Evolutionary conservation across 768 basidiomycete species (phyloP), one percentile per base, ranked within the genome.

Genomic region (Boletus coccyginus): DNA sequence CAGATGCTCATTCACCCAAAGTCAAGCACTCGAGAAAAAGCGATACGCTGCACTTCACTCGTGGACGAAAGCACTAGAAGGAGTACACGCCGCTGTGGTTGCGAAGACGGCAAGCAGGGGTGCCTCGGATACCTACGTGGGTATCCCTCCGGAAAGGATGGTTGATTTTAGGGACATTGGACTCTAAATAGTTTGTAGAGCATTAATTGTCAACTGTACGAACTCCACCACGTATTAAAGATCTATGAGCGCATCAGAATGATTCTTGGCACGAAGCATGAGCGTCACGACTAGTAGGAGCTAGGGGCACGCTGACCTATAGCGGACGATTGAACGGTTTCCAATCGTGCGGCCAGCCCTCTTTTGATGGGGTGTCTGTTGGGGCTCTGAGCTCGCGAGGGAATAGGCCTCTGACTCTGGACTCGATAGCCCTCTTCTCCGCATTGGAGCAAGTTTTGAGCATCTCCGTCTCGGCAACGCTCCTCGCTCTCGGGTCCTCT

Each of bases 341-440:
- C 84, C 87, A 95, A n/a, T 87, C 84, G 66, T 94, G 88, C 51
- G 86, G 84, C 94, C 94, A 96, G 5, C 92, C 92, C 42, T 79
- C 78, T 52, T 81, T 82, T 27, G 88, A 80, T 3, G 92, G 89
- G 8, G 90, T 94, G 66, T 96, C 94, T 6, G 89, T 84, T 43
- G 95, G 94, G 46, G 91, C 79, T 60, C 86, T 84, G 66, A 92
- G 68, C 70, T 98, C 94, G 57, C 95, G 81, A 57, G 95, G 95
- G 73, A 95, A 91, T 38, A 96, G 70, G 2, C 90, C 90, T 54
- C 85, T 84, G 68, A 89, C 79, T 62, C 90, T 80, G 32, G 89
- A 85, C 70, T 95, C 91, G 63, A 88, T 72, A 13, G 83, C 85
- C 65, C 82, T 81, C 67, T 81, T 79, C 72, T 92, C 89, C 19